Evolutionary conservation across 495 filamentous ascomycete genomes (phyloP), one percentile per base, ranked within the genome.

Genomic region (Lasiosphaeria hispida): DNA sequence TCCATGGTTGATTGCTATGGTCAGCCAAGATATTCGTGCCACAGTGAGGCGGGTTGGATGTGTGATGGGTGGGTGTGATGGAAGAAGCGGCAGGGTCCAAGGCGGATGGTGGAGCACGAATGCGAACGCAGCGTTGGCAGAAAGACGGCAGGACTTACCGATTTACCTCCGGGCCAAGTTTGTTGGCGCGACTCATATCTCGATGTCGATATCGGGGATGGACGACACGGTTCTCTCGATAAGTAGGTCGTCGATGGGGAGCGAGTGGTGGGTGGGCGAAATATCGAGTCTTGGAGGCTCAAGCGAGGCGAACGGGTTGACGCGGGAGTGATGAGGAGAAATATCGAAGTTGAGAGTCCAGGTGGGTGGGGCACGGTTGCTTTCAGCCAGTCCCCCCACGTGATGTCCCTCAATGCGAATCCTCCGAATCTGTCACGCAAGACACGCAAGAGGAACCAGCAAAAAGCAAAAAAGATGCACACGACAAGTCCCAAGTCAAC

Each of bases 161-260:
- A 82, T 95, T 95, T 78, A 93, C 91, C 87, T 96, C 91, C 73
- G 92, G 90, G 77, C 91, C 90, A 79, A 96, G 87, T 82, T 96
- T 96, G 69, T 83, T 84, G 75, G 80, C 85, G 69, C 87, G 85
- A 84, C 83, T 90, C 87, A 90, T 90, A 80, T 78, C 83, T 87
- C 80, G 72, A 70, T 74, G 68, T 49, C 67, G 62, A 65, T 66
- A 38, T 61, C 17, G 42, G 40, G 40, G 40, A 48, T 60, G 37
- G 37, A 65, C 68, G 64, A 68, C 66, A 60, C 68, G 63, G 30
- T 48, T 59, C 42, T 58, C 51, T 59, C 52, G 52, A 50, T 68
- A 53, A 55, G 51, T 43, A 36, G 39, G 49, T 48, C 44, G 61
- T 60, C 45, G 43, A 60, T 59, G 43, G 55, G 53, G 40, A 51